These are phyloP conservation scores for Salix purpurea DNA, from an alignment of 345 rosid species.

Conservation along the genomic window DNA sequence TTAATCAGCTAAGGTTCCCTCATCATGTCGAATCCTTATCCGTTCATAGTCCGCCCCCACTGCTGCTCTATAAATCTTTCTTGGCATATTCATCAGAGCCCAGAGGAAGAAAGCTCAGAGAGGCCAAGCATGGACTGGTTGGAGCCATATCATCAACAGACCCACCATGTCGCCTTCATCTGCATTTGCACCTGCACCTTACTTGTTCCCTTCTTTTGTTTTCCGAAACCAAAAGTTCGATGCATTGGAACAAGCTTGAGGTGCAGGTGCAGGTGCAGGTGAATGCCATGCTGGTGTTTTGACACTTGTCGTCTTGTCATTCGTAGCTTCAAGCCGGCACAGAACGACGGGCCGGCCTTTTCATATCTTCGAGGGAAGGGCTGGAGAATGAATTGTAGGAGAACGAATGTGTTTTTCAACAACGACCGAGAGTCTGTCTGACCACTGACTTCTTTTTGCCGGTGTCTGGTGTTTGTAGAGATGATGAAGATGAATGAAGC, in stretches of 20 bases:
- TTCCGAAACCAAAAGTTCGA: background rate
- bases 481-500: background rate
- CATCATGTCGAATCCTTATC: slow-evolving; percentile 24
- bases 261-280: slow-evolving; percentile 53
- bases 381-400: background rate
- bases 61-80: background rate
- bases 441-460: background rate
- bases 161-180: slow-evolving; percentile 43
- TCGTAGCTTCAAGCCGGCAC: background rate
- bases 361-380: background rate
- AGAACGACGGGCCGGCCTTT: background rate
- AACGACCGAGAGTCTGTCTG: background rate
- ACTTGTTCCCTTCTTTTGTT: background rate
- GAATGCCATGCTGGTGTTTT: slow-evolving; percentile 41
- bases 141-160: too few relatives aligned
- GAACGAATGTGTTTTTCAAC: background rate
- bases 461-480: background rate
- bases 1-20: background rate
- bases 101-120: background rate
- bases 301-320: background rate
- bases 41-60: background rate
- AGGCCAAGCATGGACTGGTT: background rate
- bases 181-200: slow-evolving; percentile 77
- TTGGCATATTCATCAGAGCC: background rate
- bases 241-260: slow-evolving; percentile 8